phyloP scores from a whole-genome alignment of 2,329 filamentous ascomycete genomes.

The Claviceps purpurea region DNA sequence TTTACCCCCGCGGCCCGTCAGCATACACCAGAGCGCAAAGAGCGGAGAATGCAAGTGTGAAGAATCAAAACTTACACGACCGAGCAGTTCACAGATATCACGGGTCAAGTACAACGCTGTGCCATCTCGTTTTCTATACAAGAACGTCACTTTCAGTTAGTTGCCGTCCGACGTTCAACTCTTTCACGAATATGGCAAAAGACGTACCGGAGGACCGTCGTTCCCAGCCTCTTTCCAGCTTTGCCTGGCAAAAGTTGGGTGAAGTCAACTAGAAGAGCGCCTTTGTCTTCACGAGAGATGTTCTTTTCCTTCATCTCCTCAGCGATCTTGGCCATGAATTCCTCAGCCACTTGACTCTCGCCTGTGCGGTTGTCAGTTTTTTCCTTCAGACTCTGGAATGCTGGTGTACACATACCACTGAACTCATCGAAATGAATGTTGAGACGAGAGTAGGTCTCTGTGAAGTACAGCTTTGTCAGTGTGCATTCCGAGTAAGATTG shows the following conservation, averaged over 20 bases:
- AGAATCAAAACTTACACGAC: slow-evolving; percentile 27
- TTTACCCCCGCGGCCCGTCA: background rate
- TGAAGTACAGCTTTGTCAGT: background rate
- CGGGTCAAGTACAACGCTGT: slow-evolving; percentile 67
- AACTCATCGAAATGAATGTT: slow-evolving; percentile 63
- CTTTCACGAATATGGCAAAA: background rate
- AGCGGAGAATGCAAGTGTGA: background rate
- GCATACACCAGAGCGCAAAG: background rate
- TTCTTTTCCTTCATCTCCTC: slow-evolving; percentile 48
- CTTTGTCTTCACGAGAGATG: slow-evolving; percentile 56
- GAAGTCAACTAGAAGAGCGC: slow-evolving; percentile 61
- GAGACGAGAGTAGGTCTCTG: slow-evolving; percentile 51
- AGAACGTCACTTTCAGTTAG: background rate
- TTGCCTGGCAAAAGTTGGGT: slow-evolving; percentile 52
- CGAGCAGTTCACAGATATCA: slow-evolving; percentile 62
- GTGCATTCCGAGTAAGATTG: background rate
- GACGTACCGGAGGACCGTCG: slow-evolving; percentile 47
- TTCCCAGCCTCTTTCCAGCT: slow-evolving; percentile 55
- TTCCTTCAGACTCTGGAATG: background rate
- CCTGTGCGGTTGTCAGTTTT: slow-evolving; percentile 28
- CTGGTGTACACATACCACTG: slow-evolving; percentile 12
- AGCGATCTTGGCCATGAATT: slow-evolving; percentile 51
- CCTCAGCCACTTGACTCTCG: slow-evolving; percentile 58
- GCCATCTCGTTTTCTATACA: slow-evolving; percentile 47
- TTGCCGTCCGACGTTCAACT: background rate